Base-by-base conservation (phyloP, 129 eudicot genomes). In the Flaveria linearis region DNA sequence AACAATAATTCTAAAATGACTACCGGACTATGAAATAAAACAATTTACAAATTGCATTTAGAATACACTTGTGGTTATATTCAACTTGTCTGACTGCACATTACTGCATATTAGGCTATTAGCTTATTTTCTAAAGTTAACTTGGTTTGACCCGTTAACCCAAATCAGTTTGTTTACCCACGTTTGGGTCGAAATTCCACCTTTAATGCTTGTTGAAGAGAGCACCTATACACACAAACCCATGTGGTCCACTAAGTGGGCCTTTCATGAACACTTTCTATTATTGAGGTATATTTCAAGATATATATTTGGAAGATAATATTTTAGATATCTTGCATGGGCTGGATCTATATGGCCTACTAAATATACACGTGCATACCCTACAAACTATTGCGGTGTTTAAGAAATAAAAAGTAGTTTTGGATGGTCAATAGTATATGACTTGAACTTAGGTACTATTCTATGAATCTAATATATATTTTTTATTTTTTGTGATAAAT, bases 401-500 rank as follows among this genome's bases (percentile, higher is more conserved):
- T 30, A 64, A 64, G 23, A 33, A 13, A 8, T 16, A 7, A 33
- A 64, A 20, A 11, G 25, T 15, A 14, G 69, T 64, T 33, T 64
- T 64, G 13, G 7, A 64, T 33, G 51, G 17, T 51, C 15, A 50
- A 4, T 36, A 15, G 6, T 33, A 49, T 20, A 50, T 8, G 10
- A 77, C 41, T 26, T 43, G 12, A 61, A 20, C 12, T 33, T 71
- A 23, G 36, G 39, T 53, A 16, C 52, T 80, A 50, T 25, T 53
- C 26, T 25, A 17, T 65, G 47, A 33, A 15, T 0, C 58, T 1
- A 28, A 28, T 30, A 30, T 57, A 17, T 58, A 58, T 22, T 22
- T 10, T 7, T 0, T 9, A 13, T 26, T 12, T 43, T 17, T 65
- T 33, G 46, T 50, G 69, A 18, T 51, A 14, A 70, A 69, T 72